Conservation (phyloP, 2,329 filamentous ascomycete genomes). For the Coleophoma crateriformis region DNA sequence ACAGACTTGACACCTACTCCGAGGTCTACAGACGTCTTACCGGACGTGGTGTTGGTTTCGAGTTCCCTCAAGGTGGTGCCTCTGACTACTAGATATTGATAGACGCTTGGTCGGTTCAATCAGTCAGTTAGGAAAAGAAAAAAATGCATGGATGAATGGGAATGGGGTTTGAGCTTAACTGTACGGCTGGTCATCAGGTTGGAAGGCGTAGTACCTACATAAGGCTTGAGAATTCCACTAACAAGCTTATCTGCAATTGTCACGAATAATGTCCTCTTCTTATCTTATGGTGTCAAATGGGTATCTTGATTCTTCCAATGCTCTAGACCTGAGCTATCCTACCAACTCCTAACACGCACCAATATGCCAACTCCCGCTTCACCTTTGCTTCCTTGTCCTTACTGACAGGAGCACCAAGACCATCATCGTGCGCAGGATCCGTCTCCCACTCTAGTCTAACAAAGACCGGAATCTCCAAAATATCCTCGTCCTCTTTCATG, state of each 20-base stretch:
- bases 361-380: constrained; percentile 87
- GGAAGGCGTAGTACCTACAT: constrained; percentile 19
- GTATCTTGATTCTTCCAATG: constrained; percentile 22
- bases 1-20: constrained; percentile 98
- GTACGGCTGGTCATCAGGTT: constrained; percentile 7
- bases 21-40: constrained; percentile 99
- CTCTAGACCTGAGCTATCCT: constrained; percentile 54
- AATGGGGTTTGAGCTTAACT: constrained; percentile 7
- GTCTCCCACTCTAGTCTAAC: constrained; percentile 88
- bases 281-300: constrained; percentile 16
- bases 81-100: constrained; percentile 68
- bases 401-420: constrained; percentile 20
- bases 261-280: constrained; percentile 5
- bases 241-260: constrained; percentile 9
- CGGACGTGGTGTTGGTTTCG: constrained; percentile 92
- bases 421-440: constrained; percentile 55
- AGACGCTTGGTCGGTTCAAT: too few relatives aligned
- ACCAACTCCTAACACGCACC: constrained; percentile 87
- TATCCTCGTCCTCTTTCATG: constrained; percentile 53
- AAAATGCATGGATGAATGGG: constrained; percentile 20
- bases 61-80: constrained; percentile 85
- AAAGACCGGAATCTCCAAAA: constrained; percentile 87
- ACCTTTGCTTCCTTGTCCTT: constrained; percentile 61
- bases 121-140: constrained; percentile 8
- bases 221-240: constrained; percentile 16